A percentile compares a stretch with the other conserved stretches of the same genome.
phyloP scores from a whole-genome alignment of 352 stramenopile species.

The Globisporangium perplexum region DNA sequence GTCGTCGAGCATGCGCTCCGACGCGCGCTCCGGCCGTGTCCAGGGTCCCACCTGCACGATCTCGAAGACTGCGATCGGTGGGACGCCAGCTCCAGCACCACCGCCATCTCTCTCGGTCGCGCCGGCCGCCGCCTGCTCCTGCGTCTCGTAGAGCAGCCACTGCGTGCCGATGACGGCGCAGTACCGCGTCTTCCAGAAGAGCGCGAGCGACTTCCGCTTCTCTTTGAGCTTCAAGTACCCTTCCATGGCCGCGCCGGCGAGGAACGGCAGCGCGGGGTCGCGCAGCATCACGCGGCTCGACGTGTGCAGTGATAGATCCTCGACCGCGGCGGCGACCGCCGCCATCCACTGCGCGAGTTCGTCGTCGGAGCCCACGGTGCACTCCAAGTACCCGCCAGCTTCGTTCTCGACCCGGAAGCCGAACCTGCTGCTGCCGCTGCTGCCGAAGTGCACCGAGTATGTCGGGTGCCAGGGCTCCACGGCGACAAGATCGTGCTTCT shows the following conservation, averaged over 20 bases:
- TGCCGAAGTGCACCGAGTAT: constrained; percentile 17
- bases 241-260: constrained; percentile 61
- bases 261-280: constrained; percentile 48
- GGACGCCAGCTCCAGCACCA: constrained; percentile 1
- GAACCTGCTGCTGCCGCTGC: constrained; percentile 11
- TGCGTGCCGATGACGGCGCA: constrained; percentile 64
- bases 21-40: neutral
- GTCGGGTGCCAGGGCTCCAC: constrained; percentile 50
- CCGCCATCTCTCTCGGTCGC: constrained; percentile 3
- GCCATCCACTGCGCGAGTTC: constrained; percentile 36
- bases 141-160: constrained; percentile 66
- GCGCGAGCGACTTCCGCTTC: constrained; percentile 43
- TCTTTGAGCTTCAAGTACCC: constrained; percentile 40
- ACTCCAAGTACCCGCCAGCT: constrained; percentile 54
- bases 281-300: constrained; percentile 17
- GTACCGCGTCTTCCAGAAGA: constrained; percentile 58
- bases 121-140: constrained; percentile 39
- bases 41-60: constrained; percentile 24
- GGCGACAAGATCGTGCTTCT: constrained; percentile 45
- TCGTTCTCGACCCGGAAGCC: constrained; percentile 61
- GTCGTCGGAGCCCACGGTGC: constrained; percentile 23
- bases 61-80: constrained; percentile 52
- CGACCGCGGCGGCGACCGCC: constrained; percentile 22
- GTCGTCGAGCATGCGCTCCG: constrained; percentile 3
- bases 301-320: constrained; percentile 8